phyloP scores from a whole-genome alignment of 2,329 filamentous ascomycete genomes.

The Diaporthe sp. region DNA sequence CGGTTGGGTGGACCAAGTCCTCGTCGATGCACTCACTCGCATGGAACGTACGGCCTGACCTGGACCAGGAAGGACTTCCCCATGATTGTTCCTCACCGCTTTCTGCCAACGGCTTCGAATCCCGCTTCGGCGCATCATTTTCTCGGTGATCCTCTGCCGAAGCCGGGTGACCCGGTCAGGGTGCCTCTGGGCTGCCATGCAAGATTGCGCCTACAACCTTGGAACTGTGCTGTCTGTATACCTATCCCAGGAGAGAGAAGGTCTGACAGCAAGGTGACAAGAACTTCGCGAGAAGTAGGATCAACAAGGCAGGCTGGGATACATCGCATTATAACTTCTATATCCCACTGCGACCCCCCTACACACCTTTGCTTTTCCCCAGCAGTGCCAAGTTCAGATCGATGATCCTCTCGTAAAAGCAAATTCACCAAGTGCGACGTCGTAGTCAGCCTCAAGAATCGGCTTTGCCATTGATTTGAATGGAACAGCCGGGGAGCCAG shows the following conservation, averaged over 20 bases:
- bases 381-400: slow-evolving; percentile 13
- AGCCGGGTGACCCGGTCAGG: background rate
- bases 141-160: slow-evolving; percentile 11
- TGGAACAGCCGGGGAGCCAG: background rate
- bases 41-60: slow-evolving; percentile 1
- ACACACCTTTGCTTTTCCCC: background rate
- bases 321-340: background rate
- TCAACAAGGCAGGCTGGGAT: too few relatives aligned
- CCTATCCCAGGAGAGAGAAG: background rate
- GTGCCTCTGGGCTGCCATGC: background rate
- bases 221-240: too few relatives aligned
- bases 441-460: background rate
- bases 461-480: background rate
- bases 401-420: slow-evolving; percentile 13
- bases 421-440: slow-evolving; percentile 4
- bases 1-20: slow-evolving; percentile 2
- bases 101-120: background rate
- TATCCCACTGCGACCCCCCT: background rate
- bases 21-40: slow-evolving; percentile 16
- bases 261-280: background rate
- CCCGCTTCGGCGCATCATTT: background rate
- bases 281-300: background rate
- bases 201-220: background rate
- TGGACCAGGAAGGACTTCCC: background rate
- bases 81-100: background rate